These are phyloP conservation scores for Bonia amplexicaulis DNA, from an alignment of 176 grass and related monocot species.

Conservation along the genomic window DNA sequence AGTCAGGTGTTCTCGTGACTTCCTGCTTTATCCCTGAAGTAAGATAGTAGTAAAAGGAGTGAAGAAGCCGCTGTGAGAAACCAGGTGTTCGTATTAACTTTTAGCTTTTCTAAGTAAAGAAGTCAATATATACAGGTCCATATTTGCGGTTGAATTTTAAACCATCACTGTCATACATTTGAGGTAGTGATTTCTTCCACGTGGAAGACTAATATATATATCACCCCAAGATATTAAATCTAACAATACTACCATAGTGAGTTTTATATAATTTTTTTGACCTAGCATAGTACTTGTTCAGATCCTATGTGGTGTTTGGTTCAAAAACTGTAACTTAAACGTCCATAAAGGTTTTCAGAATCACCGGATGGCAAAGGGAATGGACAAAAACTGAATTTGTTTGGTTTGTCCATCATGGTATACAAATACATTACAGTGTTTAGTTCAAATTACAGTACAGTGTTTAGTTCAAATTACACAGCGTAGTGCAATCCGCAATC, in stretches of 20 bases:
- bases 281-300: neutral
- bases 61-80: fast-evolving
- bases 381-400: no score
- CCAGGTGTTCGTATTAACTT: no score
- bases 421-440: neutral
- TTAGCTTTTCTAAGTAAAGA: no score
- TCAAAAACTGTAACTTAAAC: no score
- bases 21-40: no score
- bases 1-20: no score
- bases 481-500: neutral
- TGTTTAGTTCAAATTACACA: neutral
- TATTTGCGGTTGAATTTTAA: neutral
- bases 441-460: neutral
- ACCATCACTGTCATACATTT: neutral
- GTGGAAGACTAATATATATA: neutral
- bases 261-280: neutral
- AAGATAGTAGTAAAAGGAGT: no score
- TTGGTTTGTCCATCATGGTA: no score
- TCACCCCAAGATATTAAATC: neutral
- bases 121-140: no score
- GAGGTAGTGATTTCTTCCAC: neutral
- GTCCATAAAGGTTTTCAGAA: no score
- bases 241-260: neutral
- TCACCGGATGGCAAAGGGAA: no score
- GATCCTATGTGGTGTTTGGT: no score